Evolutionary conservation across 768 basidiomycete genomes (phyloP).

Genomic region (Rhizopogon roseolus): DNA sequence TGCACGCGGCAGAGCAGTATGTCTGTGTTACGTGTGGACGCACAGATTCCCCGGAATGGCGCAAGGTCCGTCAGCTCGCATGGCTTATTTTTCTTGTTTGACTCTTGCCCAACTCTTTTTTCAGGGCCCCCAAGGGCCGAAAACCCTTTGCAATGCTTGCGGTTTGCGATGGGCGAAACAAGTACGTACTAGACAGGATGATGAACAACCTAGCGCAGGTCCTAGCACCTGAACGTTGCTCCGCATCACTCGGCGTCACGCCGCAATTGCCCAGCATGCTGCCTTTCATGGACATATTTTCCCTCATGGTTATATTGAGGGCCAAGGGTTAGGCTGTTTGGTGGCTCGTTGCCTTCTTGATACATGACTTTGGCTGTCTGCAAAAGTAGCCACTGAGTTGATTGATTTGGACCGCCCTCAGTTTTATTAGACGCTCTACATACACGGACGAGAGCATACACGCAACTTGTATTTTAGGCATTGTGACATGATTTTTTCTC

Average conservation of each 20-base stretch:
- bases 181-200: conserved; percentile 40
- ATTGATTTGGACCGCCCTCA: not conserved
- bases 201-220: conserved; percentile 20
- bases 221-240: conserved; percentile 11
- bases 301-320: not conserved
- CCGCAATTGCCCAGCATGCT: not conserved
- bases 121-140: conserved; percentile 90
- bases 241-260: not conserved
- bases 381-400: not conserved
- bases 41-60: conserved; percentile 97
- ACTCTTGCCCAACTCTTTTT: conserved; percentile 2
- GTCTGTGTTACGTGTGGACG: conserved; percentile 92
- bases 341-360: not conserved
- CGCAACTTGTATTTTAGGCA: not conserved
- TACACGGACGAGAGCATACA: conserved; percentile 8
- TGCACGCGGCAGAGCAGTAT: conserved; percentile 56
- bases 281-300: not conserved
- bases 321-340: not conserved
- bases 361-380: too few species aligned
- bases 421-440: conserved; percentile 7
- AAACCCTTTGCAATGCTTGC: conserved; percentile 97
- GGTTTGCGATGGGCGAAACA: conserved; percentile 91
- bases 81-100: conserved; percentile 11
- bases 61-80: conserved; percentile 52
- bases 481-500: too few species aligned